Base-by-base conservation (phyloP, 2,329 filamentous ascomycete genomes). In the Pseudocercospora fijiensis region DNA sequence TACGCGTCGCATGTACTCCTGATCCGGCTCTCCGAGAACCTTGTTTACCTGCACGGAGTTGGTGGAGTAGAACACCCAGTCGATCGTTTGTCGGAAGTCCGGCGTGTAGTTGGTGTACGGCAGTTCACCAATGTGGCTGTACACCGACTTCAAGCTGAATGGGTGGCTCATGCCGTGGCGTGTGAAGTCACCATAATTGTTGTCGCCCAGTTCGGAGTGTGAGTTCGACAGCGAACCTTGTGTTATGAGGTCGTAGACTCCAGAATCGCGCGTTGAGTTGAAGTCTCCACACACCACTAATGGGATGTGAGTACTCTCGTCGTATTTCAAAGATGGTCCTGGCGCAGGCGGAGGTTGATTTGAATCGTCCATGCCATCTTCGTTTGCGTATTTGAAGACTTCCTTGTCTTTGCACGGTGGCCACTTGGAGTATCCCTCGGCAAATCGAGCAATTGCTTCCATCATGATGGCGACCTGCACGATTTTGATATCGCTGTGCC, bases 51-150 rank as follows among this genome's bases (percentile, higher is more conserved):
- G 90, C 51, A 97, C 82, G 22, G 90, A 88, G 77, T 95, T 96
- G 63, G 92, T 94, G 62, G 92, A 93, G 79, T 96, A 99, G 92
- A 93, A 98, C 73, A 99, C 92, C 78, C 98, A 97, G 76, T 99
- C 95, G 70, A 99, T 90, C 62, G 96, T 91, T 66, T 92, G 93
- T 58, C 87, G 86, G 79, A 97, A 99, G n/a, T 88, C 87, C 0
- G 95, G 93, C 13, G 92, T 96, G 78, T 98, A 99, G 78, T 99
- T 99, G 53, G 95, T 99, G 77, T 96, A 99, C 4, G 88, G 87
- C 71, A 98, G 81, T 75, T 96, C 91, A 63, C 92, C 90, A 58
- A 96, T 89, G 67, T 90, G 86, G 37, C 86, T 86, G 77, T 99
- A 99, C 2, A 92, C 88, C 22, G 95, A 96, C 74, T 95, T 92